Conservation (phyloP, 2,329 filamentous ascomycete genomes). For the Fusarium bactridioides region DNA sequence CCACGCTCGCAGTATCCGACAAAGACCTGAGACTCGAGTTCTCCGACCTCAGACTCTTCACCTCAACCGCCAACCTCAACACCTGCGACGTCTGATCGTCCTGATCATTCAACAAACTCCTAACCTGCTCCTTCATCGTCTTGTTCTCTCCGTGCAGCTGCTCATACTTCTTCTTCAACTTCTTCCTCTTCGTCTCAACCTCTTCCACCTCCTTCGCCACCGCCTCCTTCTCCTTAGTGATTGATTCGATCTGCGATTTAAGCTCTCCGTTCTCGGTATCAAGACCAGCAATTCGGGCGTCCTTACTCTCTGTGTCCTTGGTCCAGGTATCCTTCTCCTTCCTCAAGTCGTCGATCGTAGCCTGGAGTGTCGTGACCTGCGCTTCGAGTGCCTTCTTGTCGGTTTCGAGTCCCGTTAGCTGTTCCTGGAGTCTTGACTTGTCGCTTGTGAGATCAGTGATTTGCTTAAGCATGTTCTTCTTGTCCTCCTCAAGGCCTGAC, state of each 20-base stretch:
- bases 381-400: constrained; percentile 37
- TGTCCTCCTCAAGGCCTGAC: constrained; percentile 34
- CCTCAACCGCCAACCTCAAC: constrained; percentile 35
- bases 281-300: constrained; percentile 31
- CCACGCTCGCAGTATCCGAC: constrained; percentile 34
- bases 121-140: constrained; percentile 28
- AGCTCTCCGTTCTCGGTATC: constrained; percentile 37
- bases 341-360: constrained; percentile 34
- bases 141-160: constrained; percentile 29
- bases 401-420: constrained; percentile 31
- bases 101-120: constrained; percentile 32
- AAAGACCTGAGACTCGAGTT: constrained; percentile 31
- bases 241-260: constrained; percentile 34
- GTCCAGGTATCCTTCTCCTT: constrained; percentile 33
- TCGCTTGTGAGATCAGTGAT: constrained; percentile 28
- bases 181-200: constrained; percentile 35
- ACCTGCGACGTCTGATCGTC: constrained; percentile 37
- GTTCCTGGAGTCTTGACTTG: constrained; percentile 27
- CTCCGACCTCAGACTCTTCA: constrained; percentile 32
- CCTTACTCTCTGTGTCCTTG: constrained; percentile 37
- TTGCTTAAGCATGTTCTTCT: constrained; percentile 30
- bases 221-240: constrained; percentile 38
- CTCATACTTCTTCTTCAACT: constrained; percentile 38
- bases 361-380: constrained; percentile 28
- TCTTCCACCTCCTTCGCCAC: constrained; percentile 33